A percentile compares a stretch with the other conserved stretches of the same genome.
phyloP scores from a whole-genome alignment of 768 basidiomycete species.

The Stropharia rugosoannulata region DNA sequence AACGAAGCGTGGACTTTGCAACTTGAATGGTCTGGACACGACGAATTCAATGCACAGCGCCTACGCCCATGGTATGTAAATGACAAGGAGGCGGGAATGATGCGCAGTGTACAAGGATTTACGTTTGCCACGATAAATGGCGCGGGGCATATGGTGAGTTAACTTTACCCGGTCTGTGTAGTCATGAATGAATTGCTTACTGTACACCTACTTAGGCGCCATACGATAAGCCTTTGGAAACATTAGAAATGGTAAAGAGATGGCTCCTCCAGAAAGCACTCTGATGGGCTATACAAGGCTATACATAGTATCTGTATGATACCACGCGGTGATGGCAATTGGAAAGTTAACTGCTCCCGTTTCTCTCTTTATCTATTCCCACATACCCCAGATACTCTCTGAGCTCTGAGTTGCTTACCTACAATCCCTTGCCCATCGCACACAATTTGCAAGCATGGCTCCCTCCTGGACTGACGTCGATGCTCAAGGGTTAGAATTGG shows the following conservation, averaged over 20 bases:
- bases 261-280: slow-evolving; percentile 7
- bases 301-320: no score
- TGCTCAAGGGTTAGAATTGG: slow-evolving; percentile 14
- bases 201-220: slow-evolving; percentile 4
- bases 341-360: no score
- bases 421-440: no score
- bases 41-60: slow-evolving; percentile 34
- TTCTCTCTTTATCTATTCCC: no score
- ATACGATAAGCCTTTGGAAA: slow-evolving; percentile 14
- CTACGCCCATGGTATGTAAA: slow-evolving; percentile 59
- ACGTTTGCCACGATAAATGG: slow-evolving; percentile 63
- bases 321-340: no score
- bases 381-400: no score
- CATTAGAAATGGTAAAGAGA: slow-evolving; percentile 15
- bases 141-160: slow-evolving; percentile 68
- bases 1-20: slow-evolving; percentile 69
- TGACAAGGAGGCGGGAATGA: slow-evolving; percentile 37
- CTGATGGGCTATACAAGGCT: background rate
- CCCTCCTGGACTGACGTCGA: slow-evolving; percentile 15
- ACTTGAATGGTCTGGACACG: slow-evolving; percentile 70
- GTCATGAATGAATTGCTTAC: no score
- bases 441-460: background rate
- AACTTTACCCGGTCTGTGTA: background rate
- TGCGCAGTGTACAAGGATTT: slow-evolving; percentile 43
- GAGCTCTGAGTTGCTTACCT: no score